Percentiles rank a stretch among this genome's conserved stretches.
Conservation (phyloP, 73 alveolate species). For the Paramecium caudatum region DNA sequence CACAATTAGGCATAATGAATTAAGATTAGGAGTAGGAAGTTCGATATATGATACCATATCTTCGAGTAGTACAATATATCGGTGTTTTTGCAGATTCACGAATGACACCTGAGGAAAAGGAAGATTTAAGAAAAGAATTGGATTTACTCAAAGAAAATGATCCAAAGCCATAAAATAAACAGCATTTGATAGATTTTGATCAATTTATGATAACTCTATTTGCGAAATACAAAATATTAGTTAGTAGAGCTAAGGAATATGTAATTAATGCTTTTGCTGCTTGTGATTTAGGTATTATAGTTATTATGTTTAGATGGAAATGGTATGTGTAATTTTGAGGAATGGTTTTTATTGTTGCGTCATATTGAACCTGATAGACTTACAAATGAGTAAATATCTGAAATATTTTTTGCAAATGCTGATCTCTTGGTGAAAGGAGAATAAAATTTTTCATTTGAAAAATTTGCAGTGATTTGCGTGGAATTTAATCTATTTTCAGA, state of each 20-base stretch:
- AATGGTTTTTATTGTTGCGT: slow-evolving; percentile 57
- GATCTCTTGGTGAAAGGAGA: slow-evolving; percentile 68
- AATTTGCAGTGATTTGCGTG: slow-evolving; percentile 78
- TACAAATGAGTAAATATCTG: slow-evolving; percentile 54
- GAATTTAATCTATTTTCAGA: slow-evolving; percentile 72
- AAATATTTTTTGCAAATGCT: slow-evolving; percentile 72
- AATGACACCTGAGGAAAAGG: slow-evolving; percentile 74
- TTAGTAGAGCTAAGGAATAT: slow-evolving; percentile 73
- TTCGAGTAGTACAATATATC: slow-evolving; percentile 59
- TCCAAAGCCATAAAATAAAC: background rate
- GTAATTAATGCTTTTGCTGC: slow-evolving; percentile 78
- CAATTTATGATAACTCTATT: slow-evolving; percentile 58
- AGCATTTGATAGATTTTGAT: slow-evolving; percentile 69
- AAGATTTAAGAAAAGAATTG: slow-evolving; percentile 66
- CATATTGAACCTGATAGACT: slow-evolving; percentile 75
- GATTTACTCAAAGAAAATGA: slow-evolving; percentile 74
- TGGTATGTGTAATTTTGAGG: slow-evolving; percentile 76
- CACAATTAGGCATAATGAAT: slow-evolving; percentile 22
- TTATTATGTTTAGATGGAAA: slow-evolving; percentile 61
- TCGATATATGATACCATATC: slow-evolving; percentile 71
- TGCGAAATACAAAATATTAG: slow-evolving; percentile 67
- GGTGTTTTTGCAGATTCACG: slow-evolving; percentile 74
- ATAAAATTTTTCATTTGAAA: slow-evolving; percentile 69
- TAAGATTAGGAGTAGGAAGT: slow-evolving; percentile 46
- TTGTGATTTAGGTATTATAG: slow-evolving; percentile 60